A percentile compares a stretch with the other conserved stretches of the same genome.
phyloP scores from a whole-genome alignment of 108 stramenopile species.

The Pseudonitzschia delicatissima region DNA sequence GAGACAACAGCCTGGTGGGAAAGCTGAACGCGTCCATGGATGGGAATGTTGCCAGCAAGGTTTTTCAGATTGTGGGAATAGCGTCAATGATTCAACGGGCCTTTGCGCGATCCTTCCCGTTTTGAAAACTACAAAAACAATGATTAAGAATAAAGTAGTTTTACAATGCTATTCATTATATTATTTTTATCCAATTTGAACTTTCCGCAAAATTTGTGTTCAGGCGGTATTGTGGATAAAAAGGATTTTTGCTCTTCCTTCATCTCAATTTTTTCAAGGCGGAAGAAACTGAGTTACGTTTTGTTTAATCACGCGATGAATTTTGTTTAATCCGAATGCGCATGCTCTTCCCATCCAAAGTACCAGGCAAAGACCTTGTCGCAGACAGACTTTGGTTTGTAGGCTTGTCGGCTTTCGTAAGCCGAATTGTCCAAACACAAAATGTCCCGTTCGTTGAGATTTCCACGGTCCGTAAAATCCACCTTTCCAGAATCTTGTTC shows the following conservation, averaged over 20 bases:
- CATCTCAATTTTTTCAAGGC: no score
- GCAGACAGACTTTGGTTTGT: background rate
- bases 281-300: no score
- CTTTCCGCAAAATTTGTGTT: no score
- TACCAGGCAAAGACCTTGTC: conserved; percentile 7
- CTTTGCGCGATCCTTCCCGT: background rate
- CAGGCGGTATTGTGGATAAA: no score
- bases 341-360: conserved; percentile 10
- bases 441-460: background rate
- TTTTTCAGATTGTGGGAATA: conserved; percentile 1
- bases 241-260: no score
- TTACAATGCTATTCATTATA: no score
- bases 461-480: background rate
- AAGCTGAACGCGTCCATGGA: conserved; percentile 3
- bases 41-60: conserved; percentile 7
- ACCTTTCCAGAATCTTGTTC: background rate
- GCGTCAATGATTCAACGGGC: conserved; percentile 15
- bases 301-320: background rate
- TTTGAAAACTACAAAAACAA: no score
- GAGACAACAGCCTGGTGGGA: background rate
- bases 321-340: conserved; percentile 4
- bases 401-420: background rate
- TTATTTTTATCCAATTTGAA: no score
- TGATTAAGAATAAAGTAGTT: no score
- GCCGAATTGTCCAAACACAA: conserved; percentile 2